These are phyloP conservation scores for Panicum virgatum DNA, from an alignment of 202 grass and related monocot species.

Conservation along the genomic window DNA sequence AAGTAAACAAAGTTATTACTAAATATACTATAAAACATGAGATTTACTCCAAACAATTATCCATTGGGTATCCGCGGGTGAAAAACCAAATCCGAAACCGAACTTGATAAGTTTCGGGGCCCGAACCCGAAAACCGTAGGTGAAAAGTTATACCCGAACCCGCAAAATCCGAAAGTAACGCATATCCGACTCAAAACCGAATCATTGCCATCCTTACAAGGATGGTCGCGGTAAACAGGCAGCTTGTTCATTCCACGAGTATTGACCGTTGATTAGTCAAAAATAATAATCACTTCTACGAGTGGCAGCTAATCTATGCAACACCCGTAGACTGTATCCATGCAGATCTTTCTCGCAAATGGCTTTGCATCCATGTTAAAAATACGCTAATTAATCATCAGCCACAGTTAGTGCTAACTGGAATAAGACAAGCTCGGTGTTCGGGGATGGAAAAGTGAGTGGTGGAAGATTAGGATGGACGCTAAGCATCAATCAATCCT, in stretches of 20 bases:
- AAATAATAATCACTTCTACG: constrained; percentile 21
- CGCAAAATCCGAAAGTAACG: no score
- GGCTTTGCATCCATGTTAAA: neutral
- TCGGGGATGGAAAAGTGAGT: neutral
- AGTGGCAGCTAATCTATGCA: constrained; percentile 20
- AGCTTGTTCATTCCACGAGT: neutral
- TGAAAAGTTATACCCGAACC: no score
- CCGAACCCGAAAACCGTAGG: no score
- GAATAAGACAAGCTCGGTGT: constrained; percentile 16
- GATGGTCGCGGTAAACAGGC: no score
- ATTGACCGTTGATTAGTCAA: constrained; percentile 7
- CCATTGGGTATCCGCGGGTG: no score
- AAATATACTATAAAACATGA: no score
- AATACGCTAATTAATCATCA: neutral
- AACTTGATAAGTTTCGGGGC: no score
- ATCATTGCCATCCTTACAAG: no score
- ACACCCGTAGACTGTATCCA: constrained; percentile 2
- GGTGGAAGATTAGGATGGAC: constrained; percentile 40
- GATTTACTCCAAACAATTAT: no score
- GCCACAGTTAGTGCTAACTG: constrained; percentile 13
- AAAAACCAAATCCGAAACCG: no score
- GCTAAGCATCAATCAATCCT: constrained; percentile 24
- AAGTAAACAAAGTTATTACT: no score
- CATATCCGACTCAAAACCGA: no score
- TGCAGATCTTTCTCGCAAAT: constrained; percentile 19